phyloP scores from a whole-genome alignment of 768 basidiomycete species.

The Termitomyces sp. region DNA sequence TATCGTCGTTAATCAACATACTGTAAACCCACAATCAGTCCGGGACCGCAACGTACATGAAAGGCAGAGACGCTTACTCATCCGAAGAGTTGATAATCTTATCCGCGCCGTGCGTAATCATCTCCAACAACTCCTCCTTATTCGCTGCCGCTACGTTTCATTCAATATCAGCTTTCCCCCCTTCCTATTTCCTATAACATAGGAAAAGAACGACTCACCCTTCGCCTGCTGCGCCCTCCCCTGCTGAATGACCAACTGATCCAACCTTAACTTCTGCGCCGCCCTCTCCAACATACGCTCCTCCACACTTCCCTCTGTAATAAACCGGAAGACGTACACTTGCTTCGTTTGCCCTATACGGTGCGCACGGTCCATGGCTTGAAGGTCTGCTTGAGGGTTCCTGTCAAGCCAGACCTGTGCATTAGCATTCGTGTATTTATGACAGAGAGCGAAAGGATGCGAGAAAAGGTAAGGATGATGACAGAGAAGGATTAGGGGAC shows the following conservation, averaged over 20 bases:
- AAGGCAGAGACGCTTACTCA: slow-evolving; percentile 43
- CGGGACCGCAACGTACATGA: neutral
- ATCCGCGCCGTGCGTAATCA: slow-evolving; percentile 98
- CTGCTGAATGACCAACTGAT: slow-evolving; percentile 96
- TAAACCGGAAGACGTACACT: slow-evolving; percentile 95
- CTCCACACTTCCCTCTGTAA: slow-evolving; percentile 93
- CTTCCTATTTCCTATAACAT: neutral
- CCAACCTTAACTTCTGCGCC: slow-evolving; percentile 90
- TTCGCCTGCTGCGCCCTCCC: slow-evolving; percentile 81
- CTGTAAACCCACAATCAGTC: slow-evolving; percentile 28
- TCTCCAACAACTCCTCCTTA: slow-evolving; percentile 95
- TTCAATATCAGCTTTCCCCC: neutral
- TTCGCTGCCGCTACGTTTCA: slow-evolving; percentile 67
- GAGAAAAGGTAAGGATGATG: too few species aligned
- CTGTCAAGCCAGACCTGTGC: slow-evolving; percentile 27
- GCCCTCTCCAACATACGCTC: slow-evolving; percentile 93
- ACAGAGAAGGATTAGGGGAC: neutral
- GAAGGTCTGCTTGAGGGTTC: slow-evolving; percentile 98
- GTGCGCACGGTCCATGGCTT: slow-evolving; percentile 98
- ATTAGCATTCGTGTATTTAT: neutral
- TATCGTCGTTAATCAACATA: slow-evolving; percentile 78
- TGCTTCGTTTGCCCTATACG: slow-evolving; percentile 97
- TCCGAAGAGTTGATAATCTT: slow-evolving; percentile 85
- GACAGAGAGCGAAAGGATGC: neutral
- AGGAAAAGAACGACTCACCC: slow-evolving; percentile 30